These are phyloP conservation scores for Fusarium agapanthi DNA, from an alignment of 2,329 filamentous ascomycete genomes.

Conservation along the genomic window DNA sequence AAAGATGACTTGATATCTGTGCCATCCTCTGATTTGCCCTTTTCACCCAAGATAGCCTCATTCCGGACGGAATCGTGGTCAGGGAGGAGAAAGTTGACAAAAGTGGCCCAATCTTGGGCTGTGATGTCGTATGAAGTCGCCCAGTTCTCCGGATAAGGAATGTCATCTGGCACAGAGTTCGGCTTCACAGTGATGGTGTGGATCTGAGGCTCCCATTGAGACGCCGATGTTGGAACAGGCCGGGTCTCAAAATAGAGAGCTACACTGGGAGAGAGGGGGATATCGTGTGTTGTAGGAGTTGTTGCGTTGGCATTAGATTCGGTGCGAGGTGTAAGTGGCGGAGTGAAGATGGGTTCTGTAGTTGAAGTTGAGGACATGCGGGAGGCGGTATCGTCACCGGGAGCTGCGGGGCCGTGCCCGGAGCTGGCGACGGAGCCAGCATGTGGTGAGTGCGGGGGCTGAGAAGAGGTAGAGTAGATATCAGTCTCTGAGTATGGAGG, in stretches of 20 bases:
- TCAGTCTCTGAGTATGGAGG: constrained; percentile 68
- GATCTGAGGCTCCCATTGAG: constrained; percentile 39
- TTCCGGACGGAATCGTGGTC: constrained; percentile 56
- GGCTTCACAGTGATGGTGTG: constrained; percentile 49
- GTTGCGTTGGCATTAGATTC: constrained; percentile 22
- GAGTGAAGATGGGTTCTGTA: constrained; percentile 60
- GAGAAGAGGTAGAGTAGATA: constrained; percentile 57
- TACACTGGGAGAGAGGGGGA: constrained; percentile 38
- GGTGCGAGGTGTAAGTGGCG: constrained; percentile 58
- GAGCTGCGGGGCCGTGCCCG: constrained; percentile 37
- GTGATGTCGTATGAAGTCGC: constrained; percentile 55
- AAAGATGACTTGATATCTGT: constrained; percentile 39
- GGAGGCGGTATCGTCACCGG: constrained; percentile 50
- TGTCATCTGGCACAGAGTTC: constrained; percentile 51
- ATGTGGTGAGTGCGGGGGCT: constrained; percentile 36
- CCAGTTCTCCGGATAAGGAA: constrained; percentile 54
- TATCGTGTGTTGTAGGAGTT: constrained; percentile 15
- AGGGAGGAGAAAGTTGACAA: constrained; percentile 65
- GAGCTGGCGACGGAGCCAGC: constrained; percentile 35
- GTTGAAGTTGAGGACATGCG: constrained; percentile 52
- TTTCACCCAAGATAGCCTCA: constrained; percentile 58
- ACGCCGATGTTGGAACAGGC: constrained; percentile 44
- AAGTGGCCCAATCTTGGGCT: constrained; percentile 66
- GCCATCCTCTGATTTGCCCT: constrained; percentile 54
- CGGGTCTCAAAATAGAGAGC: constrained; percentile 57